A percentile compares a stretch with the other conserved stretches of the same genome.
Evolutionary conservation across 1,284 basidiomycete species (phyloP).

Genomic region (Pholiota adiposa): DNA sequence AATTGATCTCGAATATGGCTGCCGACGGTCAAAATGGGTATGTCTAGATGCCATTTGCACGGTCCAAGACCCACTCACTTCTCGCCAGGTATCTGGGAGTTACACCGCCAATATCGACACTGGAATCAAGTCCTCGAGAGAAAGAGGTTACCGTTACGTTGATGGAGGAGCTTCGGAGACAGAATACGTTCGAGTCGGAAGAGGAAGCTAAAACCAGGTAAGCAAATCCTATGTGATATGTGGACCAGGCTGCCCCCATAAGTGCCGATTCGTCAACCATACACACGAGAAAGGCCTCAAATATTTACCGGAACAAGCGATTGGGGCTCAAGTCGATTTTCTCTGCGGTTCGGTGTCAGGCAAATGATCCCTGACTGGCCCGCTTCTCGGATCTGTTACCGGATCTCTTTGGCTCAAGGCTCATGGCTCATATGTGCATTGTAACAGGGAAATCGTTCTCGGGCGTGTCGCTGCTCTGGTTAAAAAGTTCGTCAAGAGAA

Average conservation of each 20-base stretch:
- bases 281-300: slow-evolving; percentile 1
- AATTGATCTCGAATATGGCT: slow-evolving; percentile 15
- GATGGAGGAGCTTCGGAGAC: slow-evolving; percentile 86
- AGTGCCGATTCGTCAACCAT: neutral
- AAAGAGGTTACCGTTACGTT: slow-evolving; percentile 85
- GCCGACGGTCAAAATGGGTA: slow-evolving; percentile 28
- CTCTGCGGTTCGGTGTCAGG: neutral
- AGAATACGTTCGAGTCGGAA: slow-evolving; percentile 90
- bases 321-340: neutral
- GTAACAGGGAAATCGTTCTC: slow-evolving; percentile 86
- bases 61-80: slow-evolving; percentile 11
- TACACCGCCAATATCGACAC: slow-evolving; percentile 91
- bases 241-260: slow-evolving; percentile 11
- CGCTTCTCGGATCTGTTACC: neutral
- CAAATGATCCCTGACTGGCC: neutral
- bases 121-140: slow-evolving; percentile 72
- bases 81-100: slow-evolving; percentile 69
- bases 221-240: slow-evolving; percentile 33
- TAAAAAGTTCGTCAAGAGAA: slow-evolving; percentile 91
- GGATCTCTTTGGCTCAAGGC: slow-evolving; percentile 2
- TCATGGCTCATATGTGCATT: slow-evolving; percentile 13
- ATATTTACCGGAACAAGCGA: neutral
- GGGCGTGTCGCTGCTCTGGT: slow-evolving; percentile 90
- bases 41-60: neutral
- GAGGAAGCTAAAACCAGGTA: slow-evolving; percentile 91